phyloP scores from a whole-genome alignment of 1,284 basidiomycete genomes.

The Malassezia sympodialis region DNA sequence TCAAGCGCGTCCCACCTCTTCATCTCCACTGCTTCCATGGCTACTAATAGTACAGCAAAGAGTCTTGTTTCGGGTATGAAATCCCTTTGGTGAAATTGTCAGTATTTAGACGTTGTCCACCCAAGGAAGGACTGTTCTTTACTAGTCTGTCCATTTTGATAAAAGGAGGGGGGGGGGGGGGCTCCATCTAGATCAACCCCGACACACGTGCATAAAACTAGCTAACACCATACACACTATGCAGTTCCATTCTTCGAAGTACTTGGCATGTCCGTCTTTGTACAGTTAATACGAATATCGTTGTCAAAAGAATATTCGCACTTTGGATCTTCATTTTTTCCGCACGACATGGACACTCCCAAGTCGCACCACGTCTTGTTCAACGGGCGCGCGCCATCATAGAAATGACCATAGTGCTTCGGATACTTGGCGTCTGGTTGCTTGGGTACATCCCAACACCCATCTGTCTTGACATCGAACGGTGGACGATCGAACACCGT shows the following conservation, averaged over 20 bases:
- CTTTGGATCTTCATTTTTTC: not conserved
- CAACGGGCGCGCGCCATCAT: constrained; percentile 11
- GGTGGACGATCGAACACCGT: constrained; percentile 1
- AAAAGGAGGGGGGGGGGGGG: no score
- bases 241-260: not conserved
- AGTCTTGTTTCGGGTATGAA: no score
- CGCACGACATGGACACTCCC: constrained; percentile 5
- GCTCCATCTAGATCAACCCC: no score
- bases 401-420: constrained; percentile 1
- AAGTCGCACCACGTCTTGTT: constrained; percentile 3
- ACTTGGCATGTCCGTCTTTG: constrained; percentile 1
- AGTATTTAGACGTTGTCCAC: no score
- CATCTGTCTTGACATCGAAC: constrained; percentile 5
- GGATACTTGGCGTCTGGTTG: constrained; percentile 9
- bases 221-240: not conserved
- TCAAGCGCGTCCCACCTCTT: no score
- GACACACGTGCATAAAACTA: not conserved
- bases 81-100: no score
- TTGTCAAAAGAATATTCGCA: not conserved
- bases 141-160: no score
- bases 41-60: no score
- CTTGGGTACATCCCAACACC: constrained; percentile 8
- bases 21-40: no score
- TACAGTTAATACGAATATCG: constrained; percentile 4
- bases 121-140: no score